Evolutionary conservation across 495 filamentous ascomycete species (phyloP).

Genomic region (Podospora conica): DNA sequence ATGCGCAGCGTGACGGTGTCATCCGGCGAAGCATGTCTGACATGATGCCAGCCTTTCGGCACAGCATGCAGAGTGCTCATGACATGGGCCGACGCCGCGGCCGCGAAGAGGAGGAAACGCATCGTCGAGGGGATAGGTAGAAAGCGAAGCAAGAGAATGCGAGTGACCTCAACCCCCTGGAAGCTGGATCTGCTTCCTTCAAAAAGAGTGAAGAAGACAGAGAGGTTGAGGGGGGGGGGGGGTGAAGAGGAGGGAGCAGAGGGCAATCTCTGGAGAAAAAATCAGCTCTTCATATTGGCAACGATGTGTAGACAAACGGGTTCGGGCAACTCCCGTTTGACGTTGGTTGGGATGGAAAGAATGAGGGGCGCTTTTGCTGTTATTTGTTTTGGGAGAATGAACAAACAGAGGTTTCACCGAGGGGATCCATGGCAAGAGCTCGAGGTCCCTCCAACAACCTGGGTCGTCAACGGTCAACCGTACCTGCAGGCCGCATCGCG

Average conservation of each 20-base stretch:
- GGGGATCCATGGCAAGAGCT: not conserved
- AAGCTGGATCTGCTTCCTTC: no score
- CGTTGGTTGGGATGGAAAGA: not conserved
- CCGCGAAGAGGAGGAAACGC: conserved; percentile 31
- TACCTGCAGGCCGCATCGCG: conserved; percentile 17
- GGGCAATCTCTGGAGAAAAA: not conserved
- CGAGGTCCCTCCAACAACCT: not conserved
- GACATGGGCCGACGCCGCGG: conserved; percentile 41
- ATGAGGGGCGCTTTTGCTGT: not conserved
- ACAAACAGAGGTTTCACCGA: not conserved
- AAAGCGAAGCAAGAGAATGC: not conserved
- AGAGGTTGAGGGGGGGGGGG: not conserved
- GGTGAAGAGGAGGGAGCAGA: not conserved
- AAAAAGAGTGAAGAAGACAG: not conserved
- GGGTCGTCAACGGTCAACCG: no score
- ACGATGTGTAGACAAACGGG: not conserved
- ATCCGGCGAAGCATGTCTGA: conserved; percentile 26
- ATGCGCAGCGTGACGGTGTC: conserved; percentile 32
- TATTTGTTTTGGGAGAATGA: not conserved
- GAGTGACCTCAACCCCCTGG: not conserved
- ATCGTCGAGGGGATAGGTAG: not conserved
- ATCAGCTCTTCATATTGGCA: not conserved
- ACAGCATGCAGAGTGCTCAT: conserved; percentile 41
- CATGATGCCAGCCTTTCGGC: conserved; percentile 42
- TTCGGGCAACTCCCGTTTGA: not conserved